phyloP scores from a whole-genome alignment of 805 yeast genomes.

The Metschnikowia santaceciliae region DNA sequence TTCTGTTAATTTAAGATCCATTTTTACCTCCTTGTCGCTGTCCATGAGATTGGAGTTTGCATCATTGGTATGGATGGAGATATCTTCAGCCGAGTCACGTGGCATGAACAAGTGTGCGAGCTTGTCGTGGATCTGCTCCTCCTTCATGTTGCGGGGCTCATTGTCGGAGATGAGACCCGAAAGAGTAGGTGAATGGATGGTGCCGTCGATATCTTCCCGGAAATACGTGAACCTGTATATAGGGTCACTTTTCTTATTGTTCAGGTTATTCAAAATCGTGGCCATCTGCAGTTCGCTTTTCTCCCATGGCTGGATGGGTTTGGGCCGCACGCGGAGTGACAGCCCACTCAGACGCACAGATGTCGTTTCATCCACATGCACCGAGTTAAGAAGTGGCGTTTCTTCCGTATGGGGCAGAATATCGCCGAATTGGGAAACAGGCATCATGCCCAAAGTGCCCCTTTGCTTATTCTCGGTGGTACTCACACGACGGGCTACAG shows the following conservation, averaged over 20 bases:
- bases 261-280: slow-evolving; percentile 25
- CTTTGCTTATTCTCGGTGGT: slow-evolving; percentile 1
- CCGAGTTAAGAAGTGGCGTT: slow-evolving; percentile 28
- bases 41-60: neutral
- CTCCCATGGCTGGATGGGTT: slow-evolving; percentile 73
- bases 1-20: neutral
- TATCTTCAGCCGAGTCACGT: slow-evolving; percentile 2
- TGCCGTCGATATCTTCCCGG: slow-evolving; percentile 83
- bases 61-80: slow-evolving; percentile 1
- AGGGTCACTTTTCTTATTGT: slow-evolving; percentile 34
- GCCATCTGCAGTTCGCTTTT: slow-evolving; percentile 27
- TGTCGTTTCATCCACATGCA: slow-evolving; percentile 31
- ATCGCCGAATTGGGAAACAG: slow-evolving; percentile 1
- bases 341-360: slow-evolving; percentile 38
- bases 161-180: slow-evolving; percentile 53
- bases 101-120: slow-evolving; percentile 8
- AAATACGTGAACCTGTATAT: slow-evolving; percentile 81
- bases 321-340: slow-evolving; percentile 62
- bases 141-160: slow-evolving; percentile 10
- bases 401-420: slow-evolving; percentile 20
- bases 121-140: slow-evolving; percentile 10
- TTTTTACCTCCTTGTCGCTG: neutral
- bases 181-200: slow-evolving; percentile 84
- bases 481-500: slow-evolving; percentile 22
- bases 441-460: slow-evolving; percentile 1